Evolutionary conservation across 2,329 filamentous ascomycete species (phyloP).

Genomic region (Trichoderma aggressivum): DNA sequence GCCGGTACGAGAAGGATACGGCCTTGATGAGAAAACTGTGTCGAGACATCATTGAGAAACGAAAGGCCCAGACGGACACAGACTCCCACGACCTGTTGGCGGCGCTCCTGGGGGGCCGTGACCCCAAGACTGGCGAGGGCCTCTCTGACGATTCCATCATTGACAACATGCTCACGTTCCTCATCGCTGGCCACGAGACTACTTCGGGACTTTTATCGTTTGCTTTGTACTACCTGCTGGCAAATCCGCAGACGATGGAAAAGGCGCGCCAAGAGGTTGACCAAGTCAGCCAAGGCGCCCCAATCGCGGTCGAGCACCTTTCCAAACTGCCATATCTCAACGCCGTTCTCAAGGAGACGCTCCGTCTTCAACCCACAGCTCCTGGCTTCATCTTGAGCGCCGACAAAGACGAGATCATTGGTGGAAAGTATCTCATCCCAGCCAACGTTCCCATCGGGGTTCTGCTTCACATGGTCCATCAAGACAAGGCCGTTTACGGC

Average conservation of each 20-base stretch:
- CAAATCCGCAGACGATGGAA: constrained; percentile 51
- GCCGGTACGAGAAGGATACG: constrained; percentile 4
- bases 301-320: constrained; percentile 57
- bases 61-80: not conserved
- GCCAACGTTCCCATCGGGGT: constrained; percentile 42
- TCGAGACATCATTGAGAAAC: constrained; percentile 10
- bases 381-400: constrained; percentile 31
- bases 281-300: constrained; percentile 51
- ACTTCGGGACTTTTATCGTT: constrained; percentile 62
- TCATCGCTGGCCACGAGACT: constrained; percentile 66
- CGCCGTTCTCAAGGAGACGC: constrained; percentile 58
- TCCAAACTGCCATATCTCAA: constrained; percentile 60
- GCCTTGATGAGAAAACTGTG: constrained; percentile 1
- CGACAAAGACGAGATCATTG: constrained; percentile 42
- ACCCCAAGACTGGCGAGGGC: constrained; percentile 45
- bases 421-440: constrained; percentile 52
- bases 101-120: not conserved
- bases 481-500: constrained; percentile 55
- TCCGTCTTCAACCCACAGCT: constrained; percentile 29
- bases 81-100: not conserved
- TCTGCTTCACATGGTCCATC: constrained; percentile 49
- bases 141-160: constrained; percentile 58
- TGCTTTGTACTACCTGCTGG: constrained; percentile 56
- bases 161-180: constrained; percentile 66
- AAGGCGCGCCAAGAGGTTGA: constrained; percentile 63